Evolutionary conservation across 1,284 basidiomycete species (phyloP).

Genomic region (Laetiporus sulphureus): DNA sequence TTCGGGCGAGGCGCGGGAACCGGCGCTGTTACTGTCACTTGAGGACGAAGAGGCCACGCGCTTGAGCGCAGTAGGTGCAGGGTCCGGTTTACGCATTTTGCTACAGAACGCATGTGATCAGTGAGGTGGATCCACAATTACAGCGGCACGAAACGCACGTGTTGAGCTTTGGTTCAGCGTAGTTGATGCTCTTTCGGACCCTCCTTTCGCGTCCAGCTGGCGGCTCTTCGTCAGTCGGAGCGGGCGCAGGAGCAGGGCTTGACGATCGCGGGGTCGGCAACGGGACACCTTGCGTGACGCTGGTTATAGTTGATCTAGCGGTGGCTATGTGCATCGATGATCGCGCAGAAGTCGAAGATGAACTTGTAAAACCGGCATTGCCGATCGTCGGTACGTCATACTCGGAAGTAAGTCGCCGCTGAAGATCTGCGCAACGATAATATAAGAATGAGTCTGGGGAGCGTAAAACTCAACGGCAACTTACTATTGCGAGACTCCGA

Average conservation of each 20-base stretch:
- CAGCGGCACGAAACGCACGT: conserved; percentile 49
- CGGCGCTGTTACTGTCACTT: conserved; percentile 6
- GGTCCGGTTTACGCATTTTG: conserved; percentile 88
- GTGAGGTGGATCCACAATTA: conserved; percentile 10
- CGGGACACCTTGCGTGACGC: conserved; percentile 30
- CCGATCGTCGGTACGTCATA: conserved; percentile 29
- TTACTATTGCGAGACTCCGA: too few relatives aligned
- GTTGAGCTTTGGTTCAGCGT: conserved; percentile 84
- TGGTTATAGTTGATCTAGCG: conserved; percentile 18
- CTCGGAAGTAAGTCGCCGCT: conserved; percentile 33
- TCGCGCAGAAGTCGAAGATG: conserved; percentile 28
- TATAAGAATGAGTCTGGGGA: too few relatives aligned
- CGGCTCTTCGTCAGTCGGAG: conserved; percentile 31
- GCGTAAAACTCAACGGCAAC: too few relatives aligned
- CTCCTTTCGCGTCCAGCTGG: conserved; percentile 57
- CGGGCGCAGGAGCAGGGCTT: conserved; percentile 37
- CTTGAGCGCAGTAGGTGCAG: conserved; percentile 32
- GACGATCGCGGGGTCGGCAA: conserved; percentile 42
- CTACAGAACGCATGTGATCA: conserved; percentile 30
- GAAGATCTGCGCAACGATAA: conserved; percentile 32
- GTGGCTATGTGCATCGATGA: conserved; percentile 34
- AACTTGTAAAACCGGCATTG: conserved; percentile 20
- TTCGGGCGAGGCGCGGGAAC: conserved; percentile 11
- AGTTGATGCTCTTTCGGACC: conserved; percentile 77
- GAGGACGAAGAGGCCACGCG: conserved; percentile 21